These are phyloP conservation scores for Pseudogymnoascus sp. DNA, from an alignment of 2,329 filamentous ascomycete genomes.

Conservation along the genomic window DNA sequence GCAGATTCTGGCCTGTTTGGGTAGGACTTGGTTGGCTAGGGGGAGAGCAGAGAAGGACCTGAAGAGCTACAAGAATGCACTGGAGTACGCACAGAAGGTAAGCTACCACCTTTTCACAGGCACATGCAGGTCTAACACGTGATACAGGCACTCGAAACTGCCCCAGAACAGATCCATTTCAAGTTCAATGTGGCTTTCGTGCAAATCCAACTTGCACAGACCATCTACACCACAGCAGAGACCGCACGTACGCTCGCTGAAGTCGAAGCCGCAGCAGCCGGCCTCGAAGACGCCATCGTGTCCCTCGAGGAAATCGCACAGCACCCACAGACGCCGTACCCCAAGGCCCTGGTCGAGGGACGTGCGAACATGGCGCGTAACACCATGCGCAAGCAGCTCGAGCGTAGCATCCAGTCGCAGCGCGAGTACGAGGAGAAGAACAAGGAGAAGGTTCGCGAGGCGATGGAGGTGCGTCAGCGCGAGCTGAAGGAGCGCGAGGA, in stretches of 20 bases:
- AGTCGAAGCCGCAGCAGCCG: conserved; percentile 69
- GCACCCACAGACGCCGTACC: conserved; percentile 70
- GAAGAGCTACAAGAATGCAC: conserved; percentile 52
- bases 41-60: conserved; percentile 58
- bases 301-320: conserved; percentile 55
- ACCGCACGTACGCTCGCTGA: conserved; percentile 70
- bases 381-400: conserved; percentile 86
- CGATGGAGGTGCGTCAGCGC: conserved; percentile 69
- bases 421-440: conserved; percentile 91
- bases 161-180: conserved; percentile 79
- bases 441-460: conserved; percentile 75
- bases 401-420: conserved; percentile 75
- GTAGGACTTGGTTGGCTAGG: conserved; percentile 60
- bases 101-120: conserved; percentile 14
- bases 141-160: conserved; percentile 60
- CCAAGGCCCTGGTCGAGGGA: conserved; percentile 81
- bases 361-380: conserved; percentile 96
- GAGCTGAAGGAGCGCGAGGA: conserved; percentile 74
- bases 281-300: conserved; percentile 79
- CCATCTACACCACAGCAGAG: conserved; percentile 67
- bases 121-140: background rate
- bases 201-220: conserved; percentile 84
- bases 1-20: conserved; percentile 61
- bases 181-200: conserved; percentile 98
- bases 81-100: conserved; percentile 58